Percentiles rank a stretch among this genome's conserved stretches.
These are phyloP conservation scores for Prunus padus DNA, from an alignment of 306 rosid species.

Conservation along the genomic window DNA sequence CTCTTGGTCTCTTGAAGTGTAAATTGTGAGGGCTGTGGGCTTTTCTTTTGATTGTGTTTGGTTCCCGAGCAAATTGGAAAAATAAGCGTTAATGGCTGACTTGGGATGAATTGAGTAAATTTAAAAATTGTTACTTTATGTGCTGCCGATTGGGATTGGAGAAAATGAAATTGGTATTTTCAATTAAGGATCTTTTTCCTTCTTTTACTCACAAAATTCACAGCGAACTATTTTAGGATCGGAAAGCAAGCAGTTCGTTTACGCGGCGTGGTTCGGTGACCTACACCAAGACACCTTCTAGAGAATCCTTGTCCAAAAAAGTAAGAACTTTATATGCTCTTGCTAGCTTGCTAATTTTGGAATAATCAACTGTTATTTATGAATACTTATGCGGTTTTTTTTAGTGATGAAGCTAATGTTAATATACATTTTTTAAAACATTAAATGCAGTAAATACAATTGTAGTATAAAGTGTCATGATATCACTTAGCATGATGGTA, in stretches of 20 bases:
- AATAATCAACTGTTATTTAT: slow-evolving; percentile 13
- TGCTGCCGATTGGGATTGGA: background rate
- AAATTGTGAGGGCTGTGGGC: background rate
- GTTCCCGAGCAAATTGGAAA: slow-evolving; percentile 9
- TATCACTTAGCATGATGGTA: background rate
- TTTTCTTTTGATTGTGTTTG: slow-evolving; percentile 9
- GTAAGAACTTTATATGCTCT: slow-evolving; percentile 32
- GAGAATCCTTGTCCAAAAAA: slow-evolving; percentile 65
- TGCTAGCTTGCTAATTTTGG: slow-evolving; percentile 7
- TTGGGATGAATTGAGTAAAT: background rate
- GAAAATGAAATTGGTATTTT: background rate
- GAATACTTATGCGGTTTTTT: background rate
- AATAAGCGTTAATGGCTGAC: background rate
- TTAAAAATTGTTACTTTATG: background rate
- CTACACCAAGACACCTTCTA: slow-evolving; percentile 89
- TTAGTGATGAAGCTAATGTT: background rate
- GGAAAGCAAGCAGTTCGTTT: slow-evolving; percentile 76
- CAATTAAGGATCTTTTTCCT: background rate
- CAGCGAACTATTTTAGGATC: slow-evolving; percentile 53
- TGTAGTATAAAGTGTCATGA: background rate
- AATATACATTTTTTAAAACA: background rate
- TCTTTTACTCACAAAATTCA: slow-evolving; percentile 8
- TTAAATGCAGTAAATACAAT: background rate
- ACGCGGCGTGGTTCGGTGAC: slow-evolving; percentile 83
- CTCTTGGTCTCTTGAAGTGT: background rate